phyloP scores from a whole-genome alignment of 1,284 basidiomycete species.

The Naganishia liquefaciens region DNA sequence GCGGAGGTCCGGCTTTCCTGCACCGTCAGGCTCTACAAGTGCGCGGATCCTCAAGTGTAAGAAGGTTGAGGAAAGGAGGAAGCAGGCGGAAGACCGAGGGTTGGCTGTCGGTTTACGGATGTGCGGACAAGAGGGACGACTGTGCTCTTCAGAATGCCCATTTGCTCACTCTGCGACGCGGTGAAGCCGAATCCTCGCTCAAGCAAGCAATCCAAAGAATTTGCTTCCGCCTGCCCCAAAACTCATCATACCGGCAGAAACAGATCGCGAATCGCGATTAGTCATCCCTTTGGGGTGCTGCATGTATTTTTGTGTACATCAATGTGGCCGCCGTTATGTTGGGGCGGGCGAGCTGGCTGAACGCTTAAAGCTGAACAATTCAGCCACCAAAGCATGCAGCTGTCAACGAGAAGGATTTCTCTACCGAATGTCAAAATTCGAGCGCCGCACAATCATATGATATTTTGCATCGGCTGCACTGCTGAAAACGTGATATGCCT shows the following conservation, averaged over 20 bases:
- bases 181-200: too few relatives aligned
- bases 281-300: background rate
- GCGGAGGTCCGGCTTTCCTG: background rate
- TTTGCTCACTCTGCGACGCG: too few relatives aligned
- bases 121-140: too few relatives aligned
- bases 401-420: too few relatives aligned
- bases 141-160: too few relatives aligned
- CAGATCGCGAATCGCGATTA: conserved; percentile 1
- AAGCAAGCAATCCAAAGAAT: conserved; percentile 4
- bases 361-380: too few relatives aligned
- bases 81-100: conserved; percentile 4
- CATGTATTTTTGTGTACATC: background rate
- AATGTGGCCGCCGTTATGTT: background rate
- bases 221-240: conserved; percentile 18
- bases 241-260: background rate
- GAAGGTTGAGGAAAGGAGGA: background rate
- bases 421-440: too few relatives aligned
- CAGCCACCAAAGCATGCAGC: too few relatives aligned
- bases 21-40: background rate
- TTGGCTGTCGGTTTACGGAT: background rate
- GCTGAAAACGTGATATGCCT: background rate
- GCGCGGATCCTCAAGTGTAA: background rate
- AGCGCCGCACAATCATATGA: too few relatives aligned
- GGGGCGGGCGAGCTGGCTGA: too few relatives aligned
- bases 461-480: too few relatives aligned